Evolutionary conservation across 2,329 filamentous ascomycete species (phyloP).

Genomic region (Microsporum canis): DNA sequence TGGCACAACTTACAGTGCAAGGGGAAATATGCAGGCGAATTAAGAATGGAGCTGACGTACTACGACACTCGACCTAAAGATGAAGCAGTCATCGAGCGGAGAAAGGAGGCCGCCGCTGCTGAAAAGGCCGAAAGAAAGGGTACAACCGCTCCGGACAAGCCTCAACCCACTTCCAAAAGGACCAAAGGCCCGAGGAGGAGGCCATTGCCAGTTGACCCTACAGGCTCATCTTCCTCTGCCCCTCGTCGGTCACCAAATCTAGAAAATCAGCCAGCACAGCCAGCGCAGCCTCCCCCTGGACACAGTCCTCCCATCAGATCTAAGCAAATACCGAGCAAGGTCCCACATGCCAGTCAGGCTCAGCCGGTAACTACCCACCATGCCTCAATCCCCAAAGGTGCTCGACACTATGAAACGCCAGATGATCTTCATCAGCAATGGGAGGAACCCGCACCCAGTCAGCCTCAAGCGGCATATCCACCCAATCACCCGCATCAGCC

Average conservation of each 20-base stretch:
- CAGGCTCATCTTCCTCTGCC: slow-evolving; percentile 39
- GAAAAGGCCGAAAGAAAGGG: slow-evolving; percentile 20
- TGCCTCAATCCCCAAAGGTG: slow-evolving; percentile 18
- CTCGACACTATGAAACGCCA: slow-evolving; percentile 22
- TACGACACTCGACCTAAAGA: slow-evolving; percentile 86
- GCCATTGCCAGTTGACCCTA: slow-evolving; percentile 70
- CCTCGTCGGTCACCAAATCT: background rate
- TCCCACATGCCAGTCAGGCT: background rate
- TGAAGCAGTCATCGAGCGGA: slow-evolving; percentile 48
- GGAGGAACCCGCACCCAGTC: background rate
- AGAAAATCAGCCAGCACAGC: background rate
- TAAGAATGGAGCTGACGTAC: slow-evolving; percentile 89
- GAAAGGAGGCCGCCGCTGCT: slow-evolving; percentile 34
- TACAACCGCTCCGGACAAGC: background rate
- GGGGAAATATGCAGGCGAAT: slow-evolving; percentile 91
- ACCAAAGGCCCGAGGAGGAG: slow-evolving; percentile 64
- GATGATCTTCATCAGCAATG: slow-evolving; percentile 17
- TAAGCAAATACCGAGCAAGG: slow-evolving; percentile 1
- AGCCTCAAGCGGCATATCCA: background rate
- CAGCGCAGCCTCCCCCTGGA: background rate
- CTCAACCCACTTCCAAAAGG: slow-evolving; percentile 38
- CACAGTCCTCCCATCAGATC: background rate
- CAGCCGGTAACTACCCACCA: slow-evolving; percentile 25
- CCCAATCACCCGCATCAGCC: background rate
- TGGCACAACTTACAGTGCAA: slow-evolving; percentile 84